A percentile compares a stretch with the other conserved stretches of the same genome.
These are phyloP conservation scores for Apiospora marii DNA, from an alignment of 2,329 filamentous ascomycete species.

Conservation along the genomic window DNA sequence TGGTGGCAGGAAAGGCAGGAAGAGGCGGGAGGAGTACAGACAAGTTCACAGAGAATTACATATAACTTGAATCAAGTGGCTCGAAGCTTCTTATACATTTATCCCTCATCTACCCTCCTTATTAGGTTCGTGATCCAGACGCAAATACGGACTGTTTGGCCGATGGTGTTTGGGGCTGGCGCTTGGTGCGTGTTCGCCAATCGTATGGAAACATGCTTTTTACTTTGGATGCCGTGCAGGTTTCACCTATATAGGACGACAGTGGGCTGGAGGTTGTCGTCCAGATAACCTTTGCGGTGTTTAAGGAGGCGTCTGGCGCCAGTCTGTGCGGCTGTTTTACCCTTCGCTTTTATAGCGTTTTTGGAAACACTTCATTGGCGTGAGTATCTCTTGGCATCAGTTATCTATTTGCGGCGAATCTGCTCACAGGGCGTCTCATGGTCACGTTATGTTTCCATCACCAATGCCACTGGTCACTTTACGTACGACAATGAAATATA, in stretches of 20 bases:
- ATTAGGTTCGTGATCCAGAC: not conserved
- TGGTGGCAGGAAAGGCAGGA: not conserved
- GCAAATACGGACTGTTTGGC: too few relatives aligned
- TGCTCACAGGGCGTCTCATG: too few relatives aligned
- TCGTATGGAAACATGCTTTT: not conserved
- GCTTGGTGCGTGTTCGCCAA: not conserved
- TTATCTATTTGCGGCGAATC: not conserved
- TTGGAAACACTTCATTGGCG: not conserved
- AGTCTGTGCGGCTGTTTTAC: not conserved
- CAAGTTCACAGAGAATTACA: not conserved
- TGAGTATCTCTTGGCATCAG: not conserved
- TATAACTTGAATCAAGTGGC: not conserved
- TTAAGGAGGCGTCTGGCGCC: not conserved
- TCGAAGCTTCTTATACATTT: not conserved
- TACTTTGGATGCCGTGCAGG: not conserved
- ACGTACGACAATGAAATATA: too few relatives aligned
- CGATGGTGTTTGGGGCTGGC: too few relatives aligned
- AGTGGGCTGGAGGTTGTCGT: not conserved
- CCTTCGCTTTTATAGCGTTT: too few relatives aligned
- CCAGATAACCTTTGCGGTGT: not conserved
- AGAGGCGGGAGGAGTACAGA: not conserved
- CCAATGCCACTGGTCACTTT: too few relatives aligned
- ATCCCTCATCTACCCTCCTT: not conserved
- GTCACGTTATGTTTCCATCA: too few relatives aligned
- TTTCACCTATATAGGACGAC: not conserved